These are phyloP conservation scores for Luffa aegyptiaca DNA, from an alignment of 306 rosid species.

Conservation along the genomic window DNA sequence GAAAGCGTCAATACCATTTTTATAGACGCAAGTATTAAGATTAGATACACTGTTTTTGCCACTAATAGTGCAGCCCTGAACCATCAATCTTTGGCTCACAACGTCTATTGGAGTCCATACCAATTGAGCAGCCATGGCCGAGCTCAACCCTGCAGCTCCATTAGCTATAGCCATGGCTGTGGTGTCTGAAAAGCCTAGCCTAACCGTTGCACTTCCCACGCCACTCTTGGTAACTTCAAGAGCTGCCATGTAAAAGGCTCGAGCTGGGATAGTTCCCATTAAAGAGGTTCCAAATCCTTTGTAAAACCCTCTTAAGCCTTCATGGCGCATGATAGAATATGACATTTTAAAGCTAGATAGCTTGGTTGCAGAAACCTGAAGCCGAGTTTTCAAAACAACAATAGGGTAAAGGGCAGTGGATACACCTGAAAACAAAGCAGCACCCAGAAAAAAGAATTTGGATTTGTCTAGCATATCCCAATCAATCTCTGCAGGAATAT, in stretches of 20 bases:
- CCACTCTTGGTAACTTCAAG: conserved; percentile 80
- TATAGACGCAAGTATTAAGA: conserved; percentile 41
- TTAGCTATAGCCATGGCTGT: conserved; percentile 56
- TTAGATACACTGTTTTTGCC: conserved; percentile 22
- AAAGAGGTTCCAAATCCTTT: conserved; percentile 89
- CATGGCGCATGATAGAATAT: conserved; percentile 49
- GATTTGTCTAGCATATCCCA: conserved; percentile 98
- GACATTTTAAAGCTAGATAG: conserved; percentile 61
- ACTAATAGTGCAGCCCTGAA: conserved; percentile 38
- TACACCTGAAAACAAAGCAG: conserved; percentile 88
- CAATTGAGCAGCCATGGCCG: conserved; percentile 91
- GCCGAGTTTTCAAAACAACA: conserved; percentile 76
- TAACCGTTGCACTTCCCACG: conserved; percentile 50
- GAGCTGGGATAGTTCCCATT: conserved; percentile 86
- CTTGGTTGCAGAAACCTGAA: conserved; percentile 59
- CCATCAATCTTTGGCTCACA: conserved; percentile 91
- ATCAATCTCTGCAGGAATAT: conserved; percentile 76
- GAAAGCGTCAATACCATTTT: conserved; percentile 79
- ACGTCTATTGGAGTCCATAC: conserved; percentile 98
- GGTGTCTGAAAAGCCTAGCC: conserved; percentile 67
- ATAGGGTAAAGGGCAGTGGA: conserved; percentile 72
- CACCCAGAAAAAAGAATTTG: conserved; percentile 83
- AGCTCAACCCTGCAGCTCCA: conserved; percentile 74
- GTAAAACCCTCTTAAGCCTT: conserved; percentile 82
- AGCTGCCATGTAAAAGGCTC: conserved; percentile 86